Evolutionary conservation across 2,329 filamentous ascomycete genomes (phyloP).

Genomic region (Ascochyta fabae): DNA sequence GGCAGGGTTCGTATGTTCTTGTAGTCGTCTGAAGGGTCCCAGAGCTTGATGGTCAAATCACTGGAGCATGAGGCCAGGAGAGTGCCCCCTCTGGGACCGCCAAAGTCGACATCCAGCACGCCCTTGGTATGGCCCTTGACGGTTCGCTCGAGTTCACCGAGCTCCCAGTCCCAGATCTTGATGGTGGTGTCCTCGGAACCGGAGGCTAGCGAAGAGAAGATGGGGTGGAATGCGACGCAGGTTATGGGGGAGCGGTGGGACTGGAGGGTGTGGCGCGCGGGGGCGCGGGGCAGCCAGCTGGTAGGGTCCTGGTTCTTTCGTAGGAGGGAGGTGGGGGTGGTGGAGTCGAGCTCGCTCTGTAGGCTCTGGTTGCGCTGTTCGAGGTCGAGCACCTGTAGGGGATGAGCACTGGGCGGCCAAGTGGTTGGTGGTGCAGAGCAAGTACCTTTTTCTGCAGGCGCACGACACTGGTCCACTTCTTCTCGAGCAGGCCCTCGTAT

Average conservation of each 20-base stretch:
- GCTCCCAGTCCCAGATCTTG: slow-evolving; percentile 97
- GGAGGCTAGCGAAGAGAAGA: slow-evolving; percentile 88
- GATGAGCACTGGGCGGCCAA: slow-evolving; percentile 20
- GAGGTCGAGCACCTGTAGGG: slow-evolving; percentile 83
- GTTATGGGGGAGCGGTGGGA: slow-evolving; percentile 83
- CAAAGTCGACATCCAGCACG: slow-evolving; percentile 88
- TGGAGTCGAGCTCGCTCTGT: slow-evolving; percentile 83
- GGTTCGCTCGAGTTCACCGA: slow-evolving; percentile 87
- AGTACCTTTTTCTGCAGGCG: slow-evolving; percentile 90
- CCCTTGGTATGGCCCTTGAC: slow-evolving; percentile 91
- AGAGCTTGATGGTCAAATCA: slow-evolving; percentile 92
- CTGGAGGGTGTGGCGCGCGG: slow-evolving; percentile 80
- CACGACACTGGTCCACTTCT: slow-evolving; percentile 98
- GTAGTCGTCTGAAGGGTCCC: slow-evolving; percentile 91
- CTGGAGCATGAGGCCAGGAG: slow-evolving; percentile 84
- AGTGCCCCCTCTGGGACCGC: slow-evolving; percentile 79
- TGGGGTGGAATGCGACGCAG: slow-evolving; percentile 88
- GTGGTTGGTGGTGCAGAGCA: background rate
- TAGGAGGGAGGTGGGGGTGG: slow-evolving; percentile 79
- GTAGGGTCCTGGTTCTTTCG: slow-evolving; percentile 82
- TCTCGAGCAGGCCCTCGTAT: slow-evolving; percentile 92
- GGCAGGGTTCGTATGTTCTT: slow-evolving; percentile 92
- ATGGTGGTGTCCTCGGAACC: slow-evolving; percentile 93
- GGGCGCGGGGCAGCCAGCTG: slow-evolving; percentile 84
- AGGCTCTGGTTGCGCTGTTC: slow-evolving; percentile 75